Conservation (phyloP, 106 monocot species). For the Alisma plantagoaquatica region DNA sequence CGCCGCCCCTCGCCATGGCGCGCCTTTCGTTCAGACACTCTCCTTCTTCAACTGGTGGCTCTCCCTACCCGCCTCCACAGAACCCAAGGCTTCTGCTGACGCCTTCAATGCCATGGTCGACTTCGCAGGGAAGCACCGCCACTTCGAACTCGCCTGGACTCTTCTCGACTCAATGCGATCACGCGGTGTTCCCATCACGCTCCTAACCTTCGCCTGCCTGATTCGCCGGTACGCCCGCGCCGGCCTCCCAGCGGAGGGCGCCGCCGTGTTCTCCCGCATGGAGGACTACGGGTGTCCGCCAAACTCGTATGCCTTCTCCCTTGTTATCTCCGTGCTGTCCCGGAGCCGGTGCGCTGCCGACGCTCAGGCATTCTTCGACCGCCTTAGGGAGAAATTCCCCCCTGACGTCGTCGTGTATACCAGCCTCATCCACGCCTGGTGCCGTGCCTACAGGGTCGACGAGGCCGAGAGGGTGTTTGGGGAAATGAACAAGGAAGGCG, state of each 20-base stretch:
- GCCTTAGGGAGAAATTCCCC: slow-evolving; percentile 26
- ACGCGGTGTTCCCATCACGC: slow-evolving; percentile 23
- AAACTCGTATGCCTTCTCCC: slow-evolving; percentile 36
- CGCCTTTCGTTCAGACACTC: slow-evolving; percentile 47
- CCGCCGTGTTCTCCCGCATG: slow-evolving; percentile 52
- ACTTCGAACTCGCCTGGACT: slow-evolving; percentile 60
- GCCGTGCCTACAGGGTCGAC: slow-evolving; percentile 53
- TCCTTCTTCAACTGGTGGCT: slow-evolving; percentile 61
- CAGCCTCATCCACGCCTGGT: slow-evolving; percentile 81
- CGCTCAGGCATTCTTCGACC: slow-evolving; percentile 75
- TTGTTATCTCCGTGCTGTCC: slow-evolving; percentile 42
- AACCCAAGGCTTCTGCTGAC: slow-evolving; percentile 2
- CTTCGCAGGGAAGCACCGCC: slow-evolving; percentile 65
- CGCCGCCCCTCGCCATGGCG: slow-evolving; percentile 39
- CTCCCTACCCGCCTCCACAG: slow-evolving; percentile 3
- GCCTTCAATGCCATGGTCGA: slow-evolving; percentile 58
- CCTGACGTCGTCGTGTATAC: slow-evolving; percentile 83
- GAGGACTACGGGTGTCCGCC: slow-evolving; percentile 50
- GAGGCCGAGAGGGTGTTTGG: slow-evolving; percentile 59
- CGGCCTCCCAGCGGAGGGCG: slow-evolving; percentile 41
- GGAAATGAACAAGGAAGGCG: slow-evolving; percentile 43
- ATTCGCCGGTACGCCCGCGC: slow-evolving; percentile 79
- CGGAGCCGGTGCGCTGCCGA: slow-evolving; percentile 55
- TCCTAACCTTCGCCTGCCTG: slow-evolving; percentile 36
- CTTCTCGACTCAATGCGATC: slow-evolving; percentile 55